These are phyloP conservation scores for Passalora sequoiae DNA, from an alignment of 2,329 filamentous ascomycete genomes.

Conservation along the genomic window DNA sequence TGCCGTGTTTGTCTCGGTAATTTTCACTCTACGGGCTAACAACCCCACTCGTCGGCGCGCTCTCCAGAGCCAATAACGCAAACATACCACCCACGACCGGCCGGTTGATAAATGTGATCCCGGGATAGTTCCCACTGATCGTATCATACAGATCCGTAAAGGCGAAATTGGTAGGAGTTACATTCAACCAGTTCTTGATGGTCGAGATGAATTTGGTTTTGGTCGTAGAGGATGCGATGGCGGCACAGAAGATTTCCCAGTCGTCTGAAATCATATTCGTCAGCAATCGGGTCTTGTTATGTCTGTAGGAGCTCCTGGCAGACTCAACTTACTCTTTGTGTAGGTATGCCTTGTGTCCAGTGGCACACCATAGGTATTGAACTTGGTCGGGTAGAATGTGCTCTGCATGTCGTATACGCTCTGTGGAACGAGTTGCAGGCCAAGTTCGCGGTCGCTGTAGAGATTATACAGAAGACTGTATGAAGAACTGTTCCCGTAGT, in stretches of 20 bases:
- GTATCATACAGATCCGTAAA: conserved; percentile 52
- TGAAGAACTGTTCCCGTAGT: conserved; percentile 38
- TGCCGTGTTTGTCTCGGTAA: too few species aligned
- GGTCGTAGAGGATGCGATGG: conserved; percentile 41
- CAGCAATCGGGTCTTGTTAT: not conserved
- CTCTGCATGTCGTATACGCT: conserved; percentile 51
- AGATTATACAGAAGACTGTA: conserved; percentile 51
- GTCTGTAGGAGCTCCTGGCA: not conserved
- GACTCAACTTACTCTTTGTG: conserved; percentile 21
- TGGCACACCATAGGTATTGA: conserved; percentile 47
- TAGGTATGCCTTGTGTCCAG: conserved; percentile 48
- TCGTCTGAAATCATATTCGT: conserved; percentile 31
- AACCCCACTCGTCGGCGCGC: conserved; percentile 22
- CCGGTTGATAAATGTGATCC: conserved; percentile 42
- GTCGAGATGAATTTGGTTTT: conserved; percentile 44
- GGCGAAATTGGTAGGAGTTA: conserved; percentile 45
- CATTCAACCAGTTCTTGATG: conserved; percentile 46
- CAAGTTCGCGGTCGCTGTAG: conserved; percentile 47
- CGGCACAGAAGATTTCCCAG: conserved; percentile 51
- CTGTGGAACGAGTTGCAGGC: conserved; percentile 46
- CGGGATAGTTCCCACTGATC: conserved; percentile 34
- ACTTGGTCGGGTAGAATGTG: conserved; percentile 50
- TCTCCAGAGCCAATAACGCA: conserved; percentile 41
- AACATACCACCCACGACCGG: conserved; percentile 52
- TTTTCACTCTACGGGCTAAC: too few species aligned